Evolutionary conservation across 2,329 filamentous ascomycete species (phyloP).

Genomic region (Trichoderma gracile): DNA sequence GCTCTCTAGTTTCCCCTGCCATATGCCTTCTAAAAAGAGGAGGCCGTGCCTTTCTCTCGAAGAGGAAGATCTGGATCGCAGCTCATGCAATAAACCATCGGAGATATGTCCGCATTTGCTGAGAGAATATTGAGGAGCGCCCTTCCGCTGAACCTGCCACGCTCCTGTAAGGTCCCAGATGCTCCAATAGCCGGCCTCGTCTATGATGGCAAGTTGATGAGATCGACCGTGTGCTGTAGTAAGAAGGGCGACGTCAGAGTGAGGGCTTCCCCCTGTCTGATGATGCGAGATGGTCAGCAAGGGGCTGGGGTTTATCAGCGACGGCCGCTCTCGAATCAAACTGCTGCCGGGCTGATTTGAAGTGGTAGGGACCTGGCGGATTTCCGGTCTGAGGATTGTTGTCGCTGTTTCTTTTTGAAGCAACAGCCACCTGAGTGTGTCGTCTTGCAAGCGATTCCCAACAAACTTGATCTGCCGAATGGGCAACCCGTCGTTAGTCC

Average conservation of each 20-base stretch:
- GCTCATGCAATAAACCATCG: conserved; percentile 40
- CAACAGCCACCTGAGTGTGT: conserved; percentile 51
- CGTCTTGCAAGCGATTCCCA: conserved; percentile 41
- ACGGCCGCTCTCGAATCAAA: conserved; percentile 38
- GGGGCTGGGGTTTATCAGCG: conserved; percentile 57
- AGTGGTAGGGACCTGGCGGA: conserved; percentile 36
- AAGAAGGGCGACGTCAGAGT: conserved; percentile 67
- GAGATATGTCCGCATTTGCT: conserved; percentile 48
- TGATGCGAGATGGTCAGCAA: conserved; percentile 54
- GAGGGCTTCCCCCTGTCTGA: conserved; percentile 55
- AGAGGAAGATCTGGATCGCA: conserved; percentile 37
- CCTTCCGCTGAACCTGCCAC: conserved; percentile 38
- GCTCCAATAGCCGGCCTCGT: conserved; percentile 66
- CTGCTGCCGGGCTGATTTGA: conserved; percentile 11
- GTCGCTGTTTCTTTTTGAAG: conserved; percentile 56
- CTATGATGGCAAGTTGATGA: conserved; percentile 66
- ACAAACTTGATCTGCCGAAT: conserved; percentile 55
- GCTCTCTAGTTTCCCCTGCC: conserved; percentile 31
- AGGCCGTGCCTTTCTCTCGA: conserved; percentile 46
- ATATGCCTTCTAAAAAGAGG: conserved; percentile 42
- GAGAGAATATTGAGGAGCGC: conserved; percentile 38
- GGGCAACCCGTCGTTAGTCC: conserved; percentile 54
- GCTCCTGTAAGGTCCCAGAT: conserved; percentile 60
- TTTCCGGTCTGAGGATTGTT: conserved; percentile 53
- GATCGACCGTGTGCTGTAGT: conserved; percentile 48